These are phyloP conservation scores for Miamiensis avidus DNA, from an alignment of 169 alveolate species.

Conservation along the genomic window DNA sequence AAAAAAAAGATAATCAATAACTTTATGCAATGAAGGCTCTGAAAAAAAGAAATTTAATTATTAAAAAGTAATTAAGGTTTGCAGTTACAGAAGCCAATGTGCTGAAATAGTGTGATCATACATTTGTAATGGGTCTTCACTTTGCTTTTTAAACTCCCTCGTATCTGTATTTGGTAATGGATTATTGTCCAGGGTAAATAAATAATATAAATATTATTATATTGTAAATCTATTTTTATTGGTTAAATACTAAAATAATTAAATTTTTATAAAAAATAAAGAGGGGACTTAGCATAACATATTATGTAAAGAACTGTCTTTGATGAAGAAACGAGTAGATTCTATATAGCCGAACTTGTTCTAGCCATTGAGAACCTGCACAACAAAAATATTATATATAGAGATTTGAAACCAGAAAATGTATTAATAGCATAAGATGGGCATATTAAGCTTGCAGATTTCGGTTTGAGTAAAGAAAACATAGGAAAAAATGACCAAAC, in stretches of 20 bases:
- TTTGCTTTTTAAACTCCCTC: conserved; percentile 14
- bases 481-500: conserved; percentile 37
- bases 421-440: conserved; percentile 49
- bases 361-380: conserved; percentile 56
- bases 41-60: background rate
- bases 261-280: background rate
- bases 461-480: conserved; percentile 49
- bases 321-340: conserved; percentile 33
- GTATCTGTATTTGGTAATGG: conserved; percentile 11
- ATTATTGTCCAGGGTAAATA: conserved; percentile 14
- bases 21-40: conserved; percentile 46
- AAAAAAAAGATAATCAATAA: conserved; percentile 25
- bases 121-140: background rate
- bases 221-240: too few species aligned
- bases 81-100: background rate
- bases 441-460: conserved; percentile 54
- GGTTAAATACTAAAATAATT: background rate
- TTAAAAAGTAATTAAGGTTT: background rate
- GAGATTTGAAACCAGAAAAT: conserved; percentile 70
- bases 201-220: background rate
- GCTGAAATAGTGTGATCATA: conserved; percentile 7
- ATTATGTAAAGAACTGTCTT: conserved; percentile 16
- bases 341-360: conserved; percentile 52
- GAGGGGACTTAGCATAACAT: conserved; percentile 46
- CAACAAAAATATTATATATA: conserved; percentile 51